A percentile compares a stretch with the other conserved stretches of the same genome.
These are phyloP conservation scores for Exobasidium cylindrosporum DNA, from an alignment of 1,284 basidiomycete species.

Conservation along the genomic window DNA sequence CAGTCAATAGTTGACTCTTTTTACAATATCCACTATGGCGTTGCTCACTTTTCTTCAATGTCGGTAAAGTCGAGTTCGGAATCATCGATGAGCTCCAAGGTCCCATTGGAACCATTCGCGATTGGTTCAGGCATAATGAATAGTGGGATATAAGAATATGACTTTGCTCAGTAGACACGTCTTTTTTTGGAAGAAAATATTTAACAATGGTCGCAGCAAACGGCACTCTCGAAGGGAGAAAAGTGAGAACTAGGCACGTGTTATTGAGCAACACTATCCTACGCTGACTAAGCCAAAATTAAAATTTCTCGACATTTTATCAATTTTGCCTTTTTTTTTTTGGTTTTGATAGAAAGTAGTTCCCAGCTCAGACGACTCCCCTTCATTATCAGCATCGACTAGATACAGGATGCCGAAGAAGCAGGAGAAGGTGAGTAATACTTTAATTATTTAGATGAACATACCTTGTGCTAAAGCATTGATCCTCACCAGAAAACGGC, in stretches of 20 bases:
- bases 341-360: too few relatives aligned
- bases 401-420: conserved; percentile 45
- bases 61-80: conserved; percentile 87
- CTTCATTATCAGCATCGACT: too few relatives aligned
- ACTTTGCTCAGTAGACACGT: too few relatives aligned
- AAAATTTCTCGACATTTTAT: neutral
- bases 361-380: too few relatives aligned
- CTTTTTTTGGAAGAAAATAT: neutral
- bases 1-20: too few relatives aligned
- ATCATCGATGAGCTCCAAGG: conserved; percentile 30
- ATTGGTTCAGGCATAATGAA: conserved; percentile 19
- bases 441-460: neutral
- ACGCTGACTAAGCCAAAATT: conserved; percentile 2
- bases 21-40: too few relatives aligned
- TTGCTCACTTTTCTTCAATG: conserved; percentile 84
- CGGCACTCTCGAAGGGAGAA: too few relatives aligned
- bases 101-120: conserved; percentile 38
- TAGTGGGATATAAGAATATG: neutral
- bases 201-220: neutral
- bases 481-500: conserved; percentile 36
- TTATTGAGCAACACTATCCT: neutral
- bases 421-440: conserved; percentile 35
- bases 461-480: neutral
- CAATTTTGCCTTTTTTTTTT: neutral
- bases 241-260: neutral